These are phyloP conservation scores for Polyporus arcularius DNA, from an alignment of 768 basidiomycete genomes.

Conservation along the genomic window DNA sequence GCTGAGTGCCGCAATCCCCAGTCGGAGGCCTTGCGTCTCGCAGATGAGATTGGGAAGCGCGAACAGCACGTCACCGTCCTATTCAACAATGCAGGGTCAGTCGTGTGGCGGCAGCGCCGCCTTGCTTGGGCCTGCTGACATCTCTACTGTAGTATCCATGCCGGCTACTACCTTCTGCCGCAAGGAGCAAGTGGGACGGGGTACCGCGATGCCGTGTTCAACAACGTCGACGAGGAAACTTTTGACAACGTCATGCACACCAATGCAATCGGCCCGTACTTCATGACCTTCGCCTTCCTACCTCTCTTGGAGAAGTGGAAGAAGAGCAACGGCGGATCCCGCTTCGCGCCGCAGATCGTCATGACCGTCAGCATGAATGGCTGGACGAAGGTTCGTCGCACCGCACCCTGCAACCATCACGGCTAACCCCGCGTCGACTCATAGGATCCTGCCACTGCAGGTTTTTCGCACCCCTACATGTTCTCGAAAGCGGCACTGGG, in stretches of 20 bases:
- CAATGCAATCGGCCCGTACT: constrained; percentile 52
- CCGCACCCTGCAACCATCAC: too few relatives aligned
- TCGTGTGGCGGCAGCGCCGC: not conserved
- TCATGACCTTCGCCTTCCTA: constrained; percentile 57
- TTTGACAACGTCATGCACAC: constrained; percentile 41
- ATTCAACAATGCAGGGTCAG: constrained; percentile 49
- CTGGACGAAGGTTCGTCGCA: constrained; percentile 44
- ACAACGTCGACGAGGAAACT: constrained; percentile 36
- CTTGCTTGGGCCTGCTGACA: not conserved
- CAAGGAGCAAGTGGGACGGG: constrained; percentile 34
- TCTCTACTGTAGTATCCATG: not conserved
- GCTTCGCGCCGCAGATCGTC: constrained; percentile 47
- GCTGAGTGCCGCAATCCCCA: constrained; percentile 12
- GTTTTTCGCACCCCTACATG: constrained; percentile 45
- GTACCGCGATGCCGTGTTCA: constrained; percentile 42
- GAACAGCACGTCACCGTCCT: constrained; percentile 43
- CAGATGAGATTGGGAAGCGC: constrained; percentile 37
- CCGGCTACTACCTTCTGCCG: constrained; percentile 14
- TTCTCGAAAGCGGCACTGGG: constrained; percentile 51
- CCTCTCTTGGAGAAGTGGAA: constrained; percentile 53
- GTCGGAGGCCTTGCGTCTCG: constrained; percentile 45
- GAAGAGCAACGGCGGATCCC: constrained; percentile 28
- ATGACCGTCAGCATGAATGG: constrained; percentile 56
- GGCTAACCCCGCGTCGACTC: not conserved
- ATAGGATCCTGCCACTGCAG: constrained; percentile 43